These are phyloP conservation scores for Pichia sporocuriosa DNA, from an alignment of 805 yeast species.

Conservation along the genomic window DNA sequence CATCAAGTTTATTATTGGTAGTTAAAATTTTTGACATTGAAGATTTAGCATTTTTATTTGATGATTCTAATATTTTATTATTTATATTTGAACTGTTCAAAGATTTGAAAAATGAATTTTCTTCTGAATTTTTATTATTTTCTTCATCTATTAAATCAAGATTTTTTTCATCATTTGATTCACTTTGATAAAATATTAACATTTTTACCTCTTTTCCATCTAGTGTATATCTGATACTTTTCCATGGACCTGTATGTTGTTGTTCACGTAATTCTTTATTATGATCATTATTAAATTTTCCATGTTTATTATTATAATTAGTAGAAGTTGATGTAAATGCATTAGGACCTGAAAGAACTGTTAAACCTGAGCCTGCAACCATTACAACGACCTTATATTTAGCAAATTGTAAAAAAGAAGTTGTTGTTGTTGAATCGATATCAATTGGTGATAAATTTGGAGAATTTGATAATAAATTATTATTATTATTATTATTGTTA, in stretches of 20 bases:
- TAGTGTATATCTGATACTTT: constrained; percentile 6
- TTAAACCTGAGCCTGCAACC: constrained; percentile 2
- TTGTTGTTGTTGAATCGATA: too few relatives aligned
- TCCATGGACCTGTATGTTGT: constrained; percentile 11
- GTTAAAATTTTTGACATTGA: constrained; percentile 14
- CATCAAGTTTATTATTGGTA: constrained; percentile 17
- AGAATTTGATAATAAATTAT: too few relatives aligned
- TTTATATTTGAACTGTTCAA: too few relatives aligned
- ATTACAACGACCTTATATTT: not conserved
- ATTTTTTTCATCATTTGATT: not conserved
- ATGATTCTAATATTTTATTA: not conserved
- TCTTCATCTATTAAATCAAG: not conserved
- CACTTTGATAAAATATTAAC: constrained; percentile 26
- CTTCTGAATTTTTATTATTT: not conserved
- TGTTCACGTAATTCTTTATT: not conserved
- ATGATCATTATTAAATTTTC: not conserved
- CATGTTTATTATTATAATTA: not conserved
- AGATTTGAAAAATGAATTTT: not conserved
- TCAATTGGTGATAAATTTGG: too few relatives aligned
- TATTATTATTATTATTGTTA: not conserved
- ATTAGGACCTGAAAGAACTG: constrained; percentile 1
- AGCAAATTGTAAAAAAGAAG: not conserved
- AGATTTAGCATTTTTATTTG: not conserved
- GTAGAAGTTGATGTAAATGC: not conserved
- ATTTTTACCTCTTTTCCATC: constrained; percentile 27